These are phyloP conservation scores for Cyclocybe cylindracea DNA, from an alignment of 768 basidiomycete genomes.

Conservation along the genomic window DNA sequence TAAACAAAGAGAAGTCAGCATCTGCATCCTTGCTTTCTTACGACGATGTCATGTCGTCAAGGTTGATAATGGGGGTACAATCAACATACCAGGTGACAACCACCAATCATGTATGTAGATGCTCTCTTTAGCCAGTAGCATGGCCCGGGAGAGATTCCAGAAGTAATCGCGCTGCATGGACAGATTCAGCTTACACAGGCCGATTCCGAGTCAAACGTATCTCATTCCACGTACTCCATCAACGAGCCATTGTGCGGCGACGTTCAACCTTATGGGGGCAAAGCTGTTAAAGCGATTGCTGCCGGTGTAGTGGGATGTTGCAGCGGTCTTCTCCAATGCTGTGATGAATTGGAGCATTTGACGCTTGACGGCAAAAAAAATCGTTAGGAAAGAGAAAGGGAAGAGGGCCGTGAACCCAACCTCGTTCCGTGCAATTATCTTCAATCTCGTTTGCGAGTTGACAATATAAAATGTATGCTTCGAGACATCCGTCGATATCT, in stretches of 20 bases:
- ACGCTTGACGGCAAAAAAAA: slow-evolving; percentile 44
- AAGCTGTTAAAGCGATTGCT: slow-evolving; percentile 92
- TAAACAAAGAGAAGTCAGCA: background rate
- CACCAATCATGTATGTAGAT: slow-evolving; percentile 99
- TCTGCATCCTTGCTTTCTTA: background rate
- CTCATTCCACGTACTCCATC: slow-evolving; percentile 71
- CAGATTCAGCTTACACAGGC: slow-evolving; percentile 1
- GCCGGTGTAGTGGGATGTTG: slow-evolving; percentile 74
- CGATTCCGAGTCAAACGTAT: background rate
- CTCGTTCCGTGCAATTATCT: slow-evolving; percentile 86
- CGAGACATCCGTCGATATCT: slow-evolving; percentile 56
- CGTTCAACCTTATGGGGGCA: slow-evolving; percentile 89
- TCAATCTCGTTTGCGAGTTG: slow-evolving; percentile 88
- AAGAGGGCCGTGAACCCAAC: slow-evolving; percentile 32
- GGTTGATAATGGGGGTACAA: background rate
- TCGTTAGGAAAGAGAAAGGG: background rate
- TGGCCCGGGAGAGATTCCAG: slow-evolving; percentile 94
- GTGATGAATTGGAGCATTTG: slow-evolving; percentile 99
- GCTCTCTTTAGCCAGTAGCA: slow-evolving; percentile 81
- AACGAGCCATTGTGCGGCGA: slow-evolving; percentile 96
- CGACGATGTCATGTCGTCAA: background rate
- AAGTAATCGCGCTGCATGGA: slow-evolving; percentile 87
- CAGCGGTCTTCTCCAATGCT: slow-evolving; percentile 79
- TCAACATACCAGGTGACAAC: slow-evolving; percentile 75
- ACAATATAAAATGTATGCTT: slow-evolving; percentile 94